These are phyloP conservation scores for Xylaria sp. DNA, from an alignment of 2,329 filamentous ascomycete genomes.

Conservation along the genomic window DNA sequence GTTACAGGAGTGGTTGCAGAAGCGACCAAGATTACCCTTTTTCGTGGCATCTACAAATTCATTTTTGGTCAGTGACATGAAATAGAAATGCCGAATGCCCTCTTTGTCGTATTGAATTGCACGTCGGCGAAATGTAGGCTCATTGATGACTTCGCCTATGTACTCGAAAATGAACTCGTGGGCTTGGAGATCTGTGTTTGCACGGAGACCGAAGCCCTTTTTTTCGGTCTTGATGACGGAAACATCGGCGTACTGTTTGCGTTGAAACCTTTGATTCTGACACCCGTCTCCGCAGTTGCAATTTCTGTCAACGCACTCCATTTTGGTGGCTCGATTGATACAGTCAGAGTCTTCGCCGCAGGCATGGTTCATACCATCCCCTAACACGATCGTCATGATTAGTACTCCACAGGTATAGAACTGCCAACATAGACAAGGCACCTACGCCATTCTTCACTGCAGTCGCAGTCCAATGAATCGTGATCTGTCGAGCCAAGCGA, in stretches of 20 bases:
- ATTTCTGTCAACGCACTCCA: conserved; percentile 87
- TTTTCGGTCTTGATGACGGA: conserved; percentile 98
- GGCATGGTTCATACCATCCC: conserved; percentile 76
- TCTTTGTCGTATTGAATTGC: conserved; percentile 95
- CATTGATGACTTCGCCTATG: conserved; percentile 97
- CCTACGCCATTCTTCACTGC: conserved; percentile 94
- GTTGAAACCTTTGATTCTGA: conserved; percentile 95
- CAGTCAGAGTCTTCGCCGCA: conserved; percentile 98
- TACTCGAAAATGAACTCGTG: conserved; percentile 98
- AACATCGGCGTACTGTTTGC: conserved; percentile 88
- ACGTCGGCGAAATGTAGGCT: conserved; percentile 85
- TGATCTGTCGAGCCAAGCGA: conserved; percentile 91
- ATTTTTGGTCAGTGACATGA: conserved; percentile 97
- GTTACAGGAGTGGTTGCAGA: conserved; percentile 99
- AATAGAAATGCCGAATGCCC: conserved; percentile 99
- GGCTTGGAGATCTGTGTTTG: conserved; percentile 78
- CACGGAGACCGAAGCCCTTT: conserved; percentile 92
- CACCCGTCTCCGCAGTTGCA: conserved; percentile 89
- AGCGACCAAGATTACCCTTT: conserved; percentile 93
- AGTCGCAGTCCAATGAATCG: conserved; percentile 93
- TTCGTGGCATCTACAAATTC: conserved; percentile 99
- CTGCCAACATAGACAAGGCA: conserved; percentile 44
- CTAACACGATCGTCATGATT: conserved; percentile 53
- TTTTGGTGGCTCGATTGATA: conserved; percentile 98
- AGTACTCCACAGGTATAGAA: conserved; percentile 38